Conservation (phyloP, 352 stramenopile species). For the Phytophthora pisi region DNA sequence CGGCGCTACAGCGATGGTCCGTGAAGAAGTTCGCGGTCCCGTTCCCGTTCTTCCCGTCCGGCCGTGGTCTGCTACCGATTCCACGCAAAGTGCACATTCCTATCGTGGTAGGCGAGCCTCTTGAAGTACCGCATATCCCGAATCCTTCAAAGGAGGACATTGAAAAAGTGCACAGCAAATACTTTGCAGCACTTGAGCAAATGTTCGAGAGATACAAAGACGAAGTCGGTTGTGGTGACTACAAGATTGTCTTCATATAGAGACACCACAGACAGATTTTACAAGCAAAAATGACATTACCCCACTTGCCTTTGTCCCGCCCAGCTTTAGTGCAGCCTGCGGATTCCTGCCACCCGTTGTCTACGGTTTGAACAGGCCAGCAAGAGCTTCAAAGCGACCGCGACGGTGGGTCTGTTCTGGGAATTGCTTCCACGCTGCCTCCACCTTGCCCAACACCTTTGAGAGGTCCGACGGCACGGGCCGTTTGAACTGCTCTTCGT, state of each 20-base stretch:
- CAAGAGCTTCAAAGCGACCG: slow-evolving; percentile 62
- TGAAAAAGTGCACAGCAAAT: slow-evolving; percentile 53
- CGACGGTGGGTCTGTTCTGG: slow-evolving; percentile 60
- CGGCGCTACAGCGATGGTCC: slow-evolving; percentile 68
- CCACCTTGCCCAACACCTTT: slow-evolving; percentile 39
- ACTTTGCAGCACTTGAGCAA: slow-evolving; percentile 49
- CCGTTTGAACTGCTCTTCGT: slow-evolving; percentile 62
- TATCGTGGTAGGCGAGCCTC: slow-evolving; percentile 59
- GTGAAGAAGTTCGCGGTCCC: slow-evolving; percentile 72
- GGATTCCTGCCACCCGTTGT: not conserved
- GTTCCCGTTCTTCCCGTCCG: slow-evolving; percentile 75
- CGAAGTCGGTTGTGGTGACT: slow-evolving; percentile 62
- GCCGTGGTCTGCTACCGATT: slow-evolving; percentile 60
- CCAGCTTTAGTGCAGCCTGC: not conserved
- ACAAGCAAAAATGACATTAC: slow-evolving; percentile 13
- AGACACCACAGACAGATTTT: no score
- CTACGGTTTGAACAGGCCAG: slow-evolving; percentile 32
- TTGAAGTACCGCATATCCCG: slow-evolving; percentile 48
- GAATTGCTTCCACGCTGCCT: slow-evolving; percentile 52
- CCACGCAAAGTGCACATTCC: slow-evolving; percentile 57
- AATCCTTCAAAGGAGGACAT: slow-evolving; percentile 53
- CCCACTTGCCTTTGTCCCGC: not conserved
- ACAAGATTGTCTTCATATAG: slow-evolving; percentile 57
- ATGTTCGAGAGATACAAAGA: slow-evolving; percentile 75
- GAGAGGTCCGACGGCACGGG: slow-evolving; percentile 53